phyloP scores from a whole-genome alignment of 768 basidiomycete species.

The Kwoniella sp. region DNA sequence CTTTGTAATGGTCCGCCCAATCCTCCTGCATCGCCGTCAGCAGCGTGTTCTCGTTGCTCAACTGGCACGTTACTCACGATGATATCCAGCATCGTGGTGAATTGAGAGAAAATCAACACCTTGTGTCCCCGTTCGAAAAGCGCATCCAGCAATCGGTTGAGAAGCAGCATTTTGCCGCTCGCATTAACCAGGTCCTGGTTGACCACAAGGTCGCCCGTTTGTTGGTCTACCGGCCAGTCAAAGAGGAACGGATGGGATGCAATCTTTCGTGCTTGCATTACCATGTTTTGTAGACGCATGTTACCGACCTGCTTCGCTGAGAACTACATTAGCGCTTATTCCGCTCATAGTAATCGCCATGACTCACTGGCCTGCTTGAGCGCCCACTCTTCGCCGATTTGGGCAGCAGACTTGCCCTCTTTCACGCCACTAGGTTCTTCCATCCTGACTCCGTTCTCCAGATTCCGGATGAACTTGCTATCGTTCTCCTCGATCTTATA shows the following conservation, averaged over 20 bases:
- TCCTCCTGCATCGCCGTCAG: conserved; percentile 54
- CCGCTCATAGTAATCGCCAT: background rate
- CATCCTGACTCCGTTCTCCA: conserved; percentile 40
- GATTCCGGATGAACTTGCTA: conserved; percentile 43
- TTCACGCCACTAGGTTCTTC: conserved; percentile 44
- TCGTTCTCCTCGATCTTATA: conserved; percentile 49
- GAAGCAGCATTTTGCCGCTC: conserved; percentile 95
- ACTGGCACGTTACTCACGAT: conserved; percentile 62
- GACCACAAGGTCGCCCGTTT: conserved; percentile 61
- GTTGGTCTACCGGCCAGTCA: conserved; percentile 69
- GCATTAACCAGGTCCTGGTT: conserved; percentile 76
- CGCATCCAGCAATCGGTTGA: conserved; percentile 78
- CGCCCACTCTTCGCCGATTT: conserved; percentile 60
- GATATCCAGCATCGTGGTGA: conserved; percentile 92
- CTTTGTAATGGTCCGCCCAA: conserved; percentile 82
- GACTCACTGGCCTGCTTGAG: conserved; percentile 61
- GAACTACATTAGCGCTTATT: background rate
- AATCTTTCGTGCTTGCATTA: conserved; percentile 91
- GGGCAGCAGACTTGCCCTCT: conserved; percentile 55
- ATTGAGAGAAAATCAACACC: conserved; percentile 71
- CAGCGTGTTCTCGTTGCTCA: conserved; percentile 32
- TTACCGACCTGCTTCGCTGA: conserved; percentile 81
- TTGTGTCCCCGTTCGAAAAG: conserved; percentile 77
- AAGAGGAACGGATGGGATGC: conserved; percentile 83
- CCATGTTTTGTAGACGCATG: conserved; percentile 85